Evolutionary conservation across 1,284 basidiomycete genomes (phyloP).

Genomic region (Takashimella koratensis): DNA sequence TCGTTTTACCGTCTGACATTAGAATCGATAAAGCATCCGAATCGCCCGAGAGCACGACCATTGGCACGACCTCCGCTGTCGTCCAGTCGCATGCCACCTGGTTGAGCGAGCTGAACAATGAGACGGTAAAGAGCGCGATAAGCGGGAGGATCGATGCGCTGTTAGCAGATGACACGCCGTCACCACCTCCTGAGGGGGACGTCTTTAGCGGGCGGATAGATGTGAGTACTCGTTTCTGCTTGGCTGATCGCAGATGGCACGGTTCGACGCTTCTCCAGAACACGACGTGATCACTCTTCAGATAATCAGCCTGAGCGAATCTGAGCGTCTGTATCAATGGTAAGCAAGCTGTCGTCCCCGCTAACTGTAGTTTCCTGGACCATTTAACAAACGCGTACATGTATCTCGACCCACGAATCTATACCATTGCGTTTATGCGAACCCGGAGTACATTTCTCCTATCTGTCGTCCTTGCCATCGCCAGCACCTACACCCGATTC

Average conservation of each 20-base stretch:
- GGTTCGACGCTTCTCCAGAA: slow-evolving; percentile 17
- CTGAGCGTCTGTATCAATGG: slow-evolving; percentile 15
- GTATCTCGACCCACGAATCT: slow-evolving; percentile 21
- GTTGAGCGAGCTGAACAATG: background rate
- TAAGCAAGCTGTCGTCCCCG: background rate
- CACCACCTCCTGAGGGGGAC: background rate
- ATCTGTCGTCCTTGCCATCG: slow-evolving; percentile 14
- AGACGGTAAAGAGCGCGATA: background rate
- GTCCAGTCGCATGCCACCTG: background rate
- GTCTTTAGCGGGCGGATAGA: slow-evolving; percentile 17
- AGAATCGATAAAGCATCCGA: too few relatives aligned
- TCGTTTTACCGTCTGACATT: too few relatives aligned
- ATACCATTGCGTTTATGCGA: slow-evolving; percentile 16
- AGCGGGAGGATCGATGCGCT: background rate
- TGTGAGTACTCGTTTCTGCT: slow-evolving; percentile 8
- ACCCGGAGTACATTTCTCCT: slow-evolving; percentile 16
- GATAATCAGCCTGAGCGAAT: slow-evolving; percentile 12
- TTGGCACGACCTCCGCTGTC: background rate
- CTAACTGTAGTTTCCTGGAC: slow-evolving; percentile 12
- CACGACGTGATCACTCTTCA: slow-evolving; percentile 18
- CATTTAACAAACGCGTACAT: slow-evolving; percentile 16
- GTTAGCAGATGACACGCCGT: background rate
- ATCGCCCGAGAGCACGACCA: background rate
- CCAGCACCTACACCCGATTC: slow-evolving; percentile 11
- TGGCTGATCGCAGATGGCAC: slow-evolving; percentile 10